phyloP scores from a whole-genome alignment of 139 green algal genomes.

The Microglena sp. region DNA sequence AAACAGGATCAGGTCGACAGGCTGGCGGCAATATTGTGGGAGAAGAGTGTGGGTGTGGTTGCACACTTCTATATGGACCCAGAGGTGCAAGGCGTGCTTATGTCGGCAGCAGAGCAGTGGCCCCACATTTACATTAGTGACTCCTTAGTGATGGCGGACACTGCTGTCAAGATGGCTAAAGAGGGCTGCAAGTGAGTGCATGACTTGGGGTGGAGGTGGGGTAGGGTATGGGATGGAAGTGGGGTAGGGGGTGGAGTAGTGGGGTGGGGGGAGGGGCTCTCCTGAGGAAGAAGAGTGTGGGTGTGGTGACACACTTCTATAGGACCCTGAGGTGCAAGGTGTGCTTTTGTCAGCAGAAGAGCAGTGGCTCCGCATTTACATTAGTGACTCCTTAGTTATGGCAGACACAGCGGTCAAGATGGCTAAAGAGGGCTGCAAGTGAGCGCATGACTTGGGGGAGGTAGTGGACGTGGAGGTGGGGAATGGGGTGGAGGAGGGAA shows the following conservation, averaged over 20 bases:
- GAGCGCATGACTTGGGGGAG: background rate
- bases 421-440: constrained; percentile 72
- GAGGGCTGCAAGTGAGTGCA: constrained; percentile 63
- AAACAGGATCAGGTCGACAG: constrained; percentile 27
- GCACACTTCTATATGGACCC: constrained; percentile 99
- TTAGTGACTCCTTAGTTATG: constrained; percentile 91
- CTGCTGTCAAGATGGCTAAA: constrained; percentile 71
- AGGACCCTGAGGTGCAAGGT: constrained; percentile 94
- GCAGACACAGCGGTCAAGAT: constrained; percentile 73
- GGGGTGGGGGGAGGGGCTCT: constrained; percentile 17
- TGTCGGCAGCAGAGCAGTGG: constrained; percentile 63
- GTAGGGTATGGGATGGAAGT: background rate
- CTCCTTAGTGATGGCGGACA: constrained; percentile 86
- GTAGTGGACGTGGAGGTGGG: background rate
- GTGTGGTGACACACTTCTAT: constrained; percentile 99
- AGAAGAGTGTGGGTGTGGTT: constrained; percentile 94
- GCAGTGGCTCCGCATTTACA: constrained; percentile 85
- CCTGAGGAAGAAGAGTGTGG: constrained; percentile 77
- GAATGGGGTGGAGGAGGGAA: background rate
- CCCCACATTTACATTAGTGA: constrained; percentile 93
- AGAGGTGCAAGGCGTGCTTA: constrained; percentile 92
- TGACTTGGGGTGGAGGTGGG: background rate
- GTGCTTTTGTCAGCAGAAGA: constrained; percentile 73
- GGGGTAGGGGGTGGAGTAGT: background rate
- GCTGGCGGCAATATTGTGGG: constrained; percentile 51